A percentile compares a stretch with the other conserved stretches of the same genome.
Conservation (phyloP, 2,329 filamentous ascomycete genomes). For the Calonectria ilicicola region DNA sequence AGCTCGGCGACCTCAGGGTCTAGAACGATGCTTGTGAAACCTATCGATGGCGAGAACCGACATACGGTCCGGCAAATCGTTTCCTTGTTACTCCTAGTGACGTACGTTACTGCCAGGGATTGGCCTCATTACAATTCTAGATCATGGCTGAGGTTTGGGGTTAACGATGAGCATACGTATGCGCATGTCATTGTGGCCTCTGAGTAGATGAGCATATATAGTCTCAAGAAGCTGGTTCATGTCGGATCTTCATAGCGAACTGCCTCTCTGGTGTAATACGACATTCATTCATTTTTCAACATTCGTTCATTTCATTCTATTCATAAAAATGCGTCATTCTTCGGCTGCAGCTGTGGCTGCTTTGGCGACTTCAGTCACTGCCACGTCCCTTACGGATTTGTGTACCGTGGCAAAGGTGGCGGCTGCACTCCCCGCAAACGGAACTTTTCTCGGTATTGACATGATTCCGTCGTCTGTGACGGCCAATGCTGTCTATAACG, state of each 20-base stretch:
- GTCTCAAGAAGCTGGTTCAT: background rate
- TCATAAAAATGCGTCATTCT: conserved; percentile 18
- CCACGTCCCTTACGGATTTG: conserved; percentile 32
- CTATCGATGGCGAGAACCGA: background rate
- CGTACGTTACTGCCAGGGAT: background rate
- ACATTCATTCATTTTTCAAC: background rate
- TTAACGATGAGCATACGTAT: background rate
- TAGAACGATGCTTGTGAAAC: background rate
- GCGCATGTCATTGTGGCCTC: background rate
- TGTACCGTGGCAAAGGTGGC: conserved; percentile 34
- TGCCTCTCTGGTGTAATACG: background rate
- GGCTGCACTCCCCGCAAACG: conserved; percentile 34
- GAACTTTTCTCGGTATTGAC: conserved; percentile 29
- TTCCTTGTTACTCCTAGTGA: background rate
- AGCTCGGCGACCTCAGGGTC: background rate
- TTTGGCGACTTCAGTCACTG: conserved; percentile 24
- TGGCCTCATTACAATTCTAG: background rate
- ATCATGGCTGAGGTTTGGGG: background rate
- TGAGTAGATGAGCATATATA: background rate
- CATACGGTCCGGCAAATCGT: too few species aligned
- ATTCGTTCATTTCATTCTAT: background rate
- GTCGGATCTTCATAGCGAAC: too few species aligned
- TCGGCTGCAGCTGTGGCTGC: conserved; percentile 7
- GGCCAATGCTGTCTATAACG: conserved; percentile 39
- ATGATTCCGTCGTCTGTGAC: conserved; percentile 55